Evolutionary conservation across 208 protist species (phyloP).

Genomic region (Leishmania lainsoni): DNA sequence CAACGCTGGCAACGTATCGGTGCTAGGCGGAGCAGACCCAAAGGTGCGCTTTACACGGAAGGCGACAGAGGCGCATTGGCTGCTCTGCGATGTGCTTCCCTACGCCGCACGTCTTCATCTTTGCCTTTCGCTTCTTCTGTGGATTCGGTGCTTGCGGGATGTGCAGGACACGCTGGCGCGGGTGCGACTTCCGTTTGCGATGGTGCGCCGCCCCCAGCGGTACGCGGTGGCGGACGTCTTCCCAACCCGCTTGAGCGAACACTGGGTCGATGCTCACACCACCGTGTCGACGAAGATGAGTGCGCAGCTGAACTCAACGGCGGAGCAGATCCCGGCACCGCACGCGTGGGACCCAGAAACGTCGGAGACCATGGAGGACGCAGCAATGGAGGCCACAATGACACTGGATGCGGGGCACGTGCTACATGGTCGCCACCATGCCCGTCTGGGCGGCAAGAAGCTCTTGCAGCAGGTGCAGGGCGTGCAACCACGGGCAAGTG

Average conservation of each 20-base stretch:
- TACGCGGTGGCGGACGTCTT: slow-evolving; percentile 58
- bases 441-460: background rate
- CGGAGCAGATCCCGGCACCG: slow-evolving; percentile 78
- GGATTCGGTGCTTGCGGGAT: slow-evolving; percentile 62
- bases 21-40: slow-evolving; percentile 18
- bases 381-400: slow-evolving; percentile 33
- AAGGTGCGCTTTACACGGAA: slow-evolving; percentile 35
- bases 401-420: slow-evolving; percentile 24
- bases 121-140: slow-evolving; percentile 67
- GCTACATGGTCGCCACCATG: slow-evolving; percentile 25
- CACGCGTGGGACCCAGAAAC: slow-evolving; percentile 75
- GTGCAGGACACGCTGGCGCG: slow-evolving; percentile 76
- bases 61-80: slow-evolving; percentile 24
- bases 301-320: slow-evolving; percentile 51
- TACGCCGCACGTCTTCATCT: slow-evolving; percentile 67
- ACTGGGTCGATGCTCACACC: slow-evolving; percentile 64
- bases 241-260: slow-evolving; percentile 61
- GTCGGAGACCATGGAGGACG: slow-evolving; percentile 49
- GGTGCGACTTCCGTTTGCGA: slow-evolving; percentile 51
- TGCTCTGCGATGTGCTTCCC: slow-evolving; percentile 49
- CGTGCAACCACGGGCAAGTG: slow-evolving; percentile 43
- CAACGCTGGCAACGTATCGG: background rate
- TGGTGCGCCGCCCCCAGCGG: slow-evolving; percentile 37
- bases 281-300: slow-evolving; percentile 55
- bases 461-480: slow-evolving; percentile 54